Percentiles rank a stretch among this genome's conserved stretches.
These are phyloP conservation scores for Daldinia sp. DNA, from an alignment of 2,329 filamentous ascomycete species.

Conservation along the genomic window DNA sequence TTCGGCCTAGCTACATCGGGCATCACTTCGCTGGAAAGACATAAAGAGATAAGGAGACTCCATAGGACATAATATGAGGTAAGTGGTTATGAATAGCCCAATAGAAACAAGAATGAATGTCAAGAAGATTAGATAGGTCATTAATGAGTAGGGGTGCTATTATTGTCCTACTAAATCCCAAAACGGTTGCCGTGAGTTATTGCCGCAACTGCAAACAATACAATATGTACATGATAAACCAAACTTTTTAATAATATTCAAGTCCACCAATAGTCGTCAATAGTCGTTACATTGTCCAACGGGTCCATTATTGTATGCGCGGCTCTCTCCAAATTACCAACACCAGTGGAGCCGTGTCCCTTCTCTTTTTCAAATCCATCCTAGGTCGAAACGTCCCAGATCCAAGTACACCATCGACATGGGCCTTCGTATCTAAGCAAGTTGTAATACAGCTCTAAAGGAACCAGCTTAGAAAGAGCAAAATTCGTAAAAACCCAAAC, in stretches of 20 bases:
- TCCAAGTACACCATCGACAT: constrained; percentile 1
- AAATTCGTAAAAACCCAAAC: constrained; percentile 7
- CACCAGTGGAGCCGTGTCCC: neutral
- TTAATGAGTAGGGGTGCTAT: neutral
- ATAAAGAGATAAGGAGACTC: no score
- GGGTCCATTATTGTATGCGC: constrained; percentile 12
- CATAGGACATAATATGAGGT: no score
- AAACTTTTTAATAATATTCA: neutral
- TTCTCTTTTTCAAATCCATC: neutral
- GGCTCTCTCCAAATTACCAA: neutral
- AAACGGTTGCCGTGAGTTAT: neutral
- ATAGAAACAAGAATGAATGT: no score
- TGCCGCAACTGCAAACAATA: neutral
- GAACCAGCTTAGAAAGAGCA: neutral
- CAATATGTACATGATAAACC: constrained; percentile 12
- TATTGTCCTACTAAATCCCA: neutral
- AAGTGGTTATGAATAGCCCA: no score
- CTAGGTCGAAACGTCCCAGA: neutral
- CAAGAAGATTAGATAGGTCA: no score
- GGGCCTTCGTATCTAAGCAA: neutral
- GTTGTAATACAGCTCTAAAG: constrained; percentile 21
- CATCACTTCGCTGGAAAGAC: no score
- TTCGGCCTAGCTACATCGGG: no score
- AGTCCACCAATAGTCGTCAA: neutral
- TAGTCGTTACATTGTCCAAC: constrained; percentile 24